phyloP scores from a whole-genome alignment of 2,329 filamentous ascomycete species.

The Pseudogymnoascus sp. region DNA sequence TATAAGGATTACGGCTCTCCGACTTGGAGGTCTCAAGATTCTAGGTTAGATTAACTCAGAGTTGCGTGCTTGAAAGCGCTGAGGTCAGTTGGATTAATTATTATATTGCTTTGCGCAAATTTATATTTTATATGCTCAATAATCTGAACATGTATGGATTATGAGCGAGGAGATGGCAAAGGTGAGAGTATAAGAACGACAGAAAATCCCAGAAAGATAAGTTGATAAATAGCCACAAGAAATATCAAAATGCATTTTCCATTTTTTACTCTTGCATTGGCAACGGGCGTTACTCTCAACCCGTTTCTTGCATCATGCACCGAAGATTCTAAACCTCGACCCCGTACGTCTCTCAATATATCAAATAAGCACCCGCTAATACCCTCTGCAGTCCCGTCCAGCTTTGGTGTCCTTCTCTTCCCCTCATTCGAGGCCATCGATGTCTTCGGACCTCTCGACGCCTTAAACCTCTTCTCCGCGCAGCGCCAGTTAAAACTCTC shows the following conservation, averaged over 20 bases:
- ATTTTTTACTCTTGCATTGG: background rate
- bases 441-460: slow-evolving; percentile 28
- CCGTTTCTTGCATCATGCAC: background rate
- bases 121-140: background rate
- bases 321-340: background rate
- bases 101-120: background rate
- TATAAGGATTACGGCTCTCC: background rate
- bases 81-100: background rate
- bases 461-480: slow-evolving; percentile 23
- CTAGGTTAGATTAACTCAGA: background rate
- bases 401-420: slow-evolving; percentile 22
- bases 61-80: background rate
- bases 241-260: background rate
- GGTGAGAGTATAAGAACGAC: background rate
- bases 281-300: background rate
- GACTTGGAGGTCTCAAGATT: background rate
- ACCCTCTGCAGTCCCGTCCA: background rate
- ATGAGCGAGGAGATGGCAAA: background rate
- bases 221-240: background rate
- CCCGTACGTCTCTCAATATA: slow-evolving; percentile 12
- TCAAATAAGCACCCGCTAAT: slow-evolving; percentile 14
- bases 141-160: background rate
- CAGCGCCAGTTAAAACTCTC: slow-evolving; percentile 21
- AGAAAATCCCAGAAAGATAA: background rate
- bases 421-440: slow-evolving; percentile 26